A percentile compares a stretch with the other conserved stretches of the same genome.
Evolutionary conservation across 495 filamentous ascomycete genomes (phyloP).

Genomic region (Aspergillus mulundensis): DNA sequence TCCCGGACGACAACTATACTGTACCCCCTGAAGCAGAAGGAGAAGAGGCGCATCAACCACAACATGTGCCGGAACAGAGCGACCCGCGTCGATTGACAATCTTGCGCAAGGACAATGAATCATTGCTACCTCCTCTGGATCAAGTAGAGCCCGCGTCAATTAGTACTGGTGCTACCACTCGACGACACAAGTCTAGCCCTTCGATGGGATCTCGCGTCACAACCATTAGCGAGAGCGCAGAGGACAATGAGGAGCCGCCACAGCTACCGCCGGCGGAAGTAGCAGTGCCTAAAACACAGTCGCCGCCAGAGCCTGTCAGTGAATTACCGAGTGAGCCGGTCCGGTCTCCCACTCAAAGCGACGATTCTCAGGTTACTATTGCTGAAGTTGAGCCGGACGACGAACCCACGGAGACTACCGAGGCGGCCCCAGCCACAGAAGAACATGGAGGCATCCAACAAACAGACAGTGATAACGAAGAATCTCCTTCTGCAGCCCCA

Average conservation of each 20-base stretch:
- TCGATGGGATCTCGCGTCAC: conserved; percentile 70
- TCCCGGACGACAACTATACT: conserved; percentile 92
- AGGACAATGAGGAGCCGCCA: conserved; percentile 50
- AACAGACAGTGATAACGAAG: not conserved
- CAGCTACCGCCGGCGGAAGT: not conserved
- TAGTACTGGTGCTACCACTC: conserved; percentile 61
- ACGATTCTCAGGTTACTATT: conserved; percentile 21
- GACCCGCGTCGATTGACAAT: conserved; percentile 45
- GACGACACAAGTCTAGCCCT: conserved; percentile 68
- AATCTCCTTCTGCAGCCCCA: not conserved
- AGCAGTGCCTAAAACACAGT: conserved; percentile 12
- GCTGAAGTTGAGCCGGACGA: conserved; percentile 18
- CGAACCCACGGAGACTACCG: not conserved
- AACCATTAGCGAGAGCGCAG: conserved; percentile 67
- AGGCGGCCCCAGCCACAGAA: not conserved
- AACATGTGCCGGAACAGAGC: conserved; percentile 26
- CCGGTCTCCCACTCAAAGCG: conserved; percentile 1
- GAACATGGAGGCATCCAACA: not conserved
- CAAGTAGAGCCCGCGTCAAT: conserved; percentile 37
- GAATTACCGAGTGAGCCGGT: not conserved
- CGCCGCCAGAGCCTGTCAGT: not conserved
- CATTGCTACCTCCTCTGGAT: conserved; percentile 20
- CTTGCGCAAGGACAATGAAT: conserved; percentile 34
- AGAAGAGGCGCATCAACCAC: conserved; percentile 44
- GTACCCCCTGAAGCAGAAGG: conserved; percentile 92